A percentile compares a stretch with the other conserved stretches of the same genome.
These are phyloP conservation scores for Peltaster fructicola DNA, from an alignment of 2,329 filamentous ascomycete species.

Conservation along the genomic window DNA sequence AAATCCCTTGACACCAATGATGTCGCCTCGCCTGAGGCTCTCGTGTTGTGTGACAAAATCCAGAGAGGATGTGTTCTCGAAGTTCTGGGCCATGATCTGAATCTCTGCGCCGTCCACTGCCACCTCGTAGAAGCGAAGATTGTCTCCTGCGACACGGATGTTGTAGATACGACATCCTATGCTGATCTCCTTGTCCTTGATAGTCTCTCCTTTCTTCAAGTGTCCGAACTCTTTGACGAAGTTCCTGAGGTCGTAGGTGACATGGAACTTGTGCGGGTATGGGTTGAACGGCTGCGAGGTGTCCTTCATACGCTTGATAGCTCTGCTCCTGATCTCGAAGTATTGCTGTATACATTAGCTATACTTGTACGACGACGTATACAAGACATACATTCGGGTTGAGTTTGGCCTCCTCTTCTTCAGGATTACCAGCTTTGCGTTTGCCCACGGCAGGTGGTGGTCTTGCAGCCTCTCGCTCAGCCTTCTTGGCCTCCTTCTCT, in stretches of 20 bases:
- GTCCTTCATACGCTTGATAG: slow-evolving; percentile 58
- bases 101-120: slow-evolving; percentile 58
- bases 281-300: slow-evolving; percentile 55
- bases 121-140: slow-evolving; percentile 85
- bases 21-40: slow-evolving; percentile 74
- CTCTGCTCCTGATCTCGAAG: slow-evolving; percentile 84
- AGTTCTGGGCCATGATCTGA: slow-evolving; percentile 82
- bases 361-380: background rate
- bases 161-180: slow-evolving; percentile 80
- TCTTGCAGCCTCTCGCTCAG: slow-evolving; percentile 58
- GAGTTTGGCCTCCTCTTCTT: slow-evolving; percentile 53
- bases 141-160: slow-evolving; percentile 63
- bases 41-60: slow-evolving; percentile 81
- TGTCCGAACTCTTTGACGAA: slow-evolving; percentile 62
- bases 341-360: slow-evolving; percentile 45
- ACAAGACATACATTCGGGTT: slow-evolving; percentile 47
- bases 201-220: slow-evolving; percentile 75
- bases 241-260: slow-evolving; percentile 64
- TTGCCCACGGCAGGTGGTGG: slow-evolving; percentile 40
- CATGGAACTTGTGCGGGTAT: slow-evolving; percentile 88
- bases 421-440: slow-evolving; percentile 24
- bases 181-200: slow-evolving; percentile 55
- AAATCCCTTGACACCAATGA: slow-evolving; percentile 74
- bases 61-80: slow-evolving; percentile 51
- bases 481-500: slow-evolving; percentile 74